Evolutionary conservation across 2,329 filamentous ascomycete species (phyloP).

Genomic region (Dryadomyces quercus-mongolicae): DNA sequence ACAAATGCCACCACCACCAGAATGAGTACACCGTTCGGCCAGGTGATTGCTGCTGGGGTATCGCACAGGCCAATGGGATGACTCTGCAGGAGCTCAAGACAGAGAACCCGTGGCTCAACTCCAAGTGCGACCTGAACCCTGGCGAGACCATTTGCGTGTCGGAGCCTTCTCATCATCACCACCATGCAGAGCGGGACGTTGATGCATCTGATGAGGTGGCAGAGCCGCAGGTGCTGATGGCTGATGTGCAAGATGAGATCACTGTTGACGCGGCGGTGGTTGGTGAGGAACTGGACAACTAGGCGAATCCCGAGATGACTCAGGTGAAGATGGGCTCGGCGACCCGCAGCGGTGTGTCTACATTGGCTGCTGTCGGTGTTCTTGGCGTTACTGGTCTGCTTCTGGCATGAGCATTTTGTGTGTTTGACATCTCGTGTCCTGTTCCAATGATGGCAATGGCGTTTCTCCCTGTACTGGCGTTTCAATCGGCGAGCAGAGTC

Average conservation of each 20-base stretch:
- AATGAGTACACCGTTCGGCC: background rate
- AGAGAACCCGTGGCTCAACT: conserved; percentile 3
- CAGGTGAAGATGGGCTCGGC: background rate
- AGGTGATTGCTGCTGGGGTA: conserved; percentile 5
- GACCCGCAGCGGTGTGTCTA: background rate
- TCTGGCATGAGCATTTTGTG: background rate
- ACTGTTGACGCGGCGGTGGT: too few relatives aligned
- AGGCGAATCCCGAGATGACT: too few relatives aligned
- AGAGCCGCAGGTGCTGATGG: background rate
- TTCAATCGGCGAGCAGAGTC: background rate
- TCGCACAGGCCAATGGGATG: conserved; percentile 1
- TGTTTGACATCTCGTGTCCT: background rate
- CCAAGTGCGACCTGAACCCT: background rate
- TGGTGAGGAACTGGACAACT: background rate
- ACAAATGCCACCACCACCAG: background rate
- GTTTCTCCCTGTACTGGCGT: background rate
- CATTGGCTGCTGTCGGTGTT: background rate
- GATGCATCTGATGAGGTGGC: background rate
- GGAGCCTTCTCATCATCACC: background rate
- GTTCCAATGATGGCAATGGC: background rate
- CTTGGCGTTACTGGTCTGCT: background rate
- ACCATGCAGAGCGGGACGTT: background rate
- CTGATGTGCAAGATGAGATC: background rate
- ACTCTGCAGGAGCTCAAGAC: background rate
- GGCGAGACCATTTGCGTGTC: conserved; percentile 6